These are phyloP conservation scores for Annona squamosa DNA, from an alignment of 164 flowering plant genomes.

Conservation along the genomic window DNA sequence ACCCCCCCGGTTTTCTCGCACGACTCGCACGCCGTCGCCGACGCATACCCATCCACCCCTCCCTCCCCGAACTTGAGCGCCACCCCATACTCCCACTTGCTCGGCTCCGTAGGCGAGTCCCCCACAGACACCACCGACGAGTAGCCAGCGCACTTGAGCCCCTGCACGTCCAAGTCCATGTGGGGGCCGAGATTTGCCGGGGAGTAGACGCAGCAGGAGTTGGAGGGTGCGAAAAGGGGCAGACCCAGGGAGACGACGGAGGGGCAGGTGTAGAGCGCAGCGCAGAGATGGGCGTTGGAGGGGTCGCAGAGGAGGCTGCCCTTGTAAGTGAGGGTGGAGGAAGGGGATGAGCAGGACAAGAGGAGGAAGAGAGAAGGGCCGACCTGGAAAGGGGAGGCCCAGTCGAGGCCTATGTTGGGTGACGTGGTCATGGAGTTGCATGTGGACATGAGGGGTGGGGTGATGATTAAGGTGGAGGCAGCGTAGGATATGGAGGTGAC, in stretches of 20 bases:
- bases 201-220: conserved; percentile 47
- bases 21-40: conserved; percentile 22
- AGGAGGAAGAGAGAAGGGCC: conserved; percentile 41
- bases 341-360: conserved; percentile 31
- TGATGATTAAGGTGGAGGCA: conserved; percentile 34
- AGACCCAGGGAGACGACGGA: conserved; percentile 29
- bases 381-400: conserved; percentile 47
- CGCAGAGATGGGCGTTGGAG: conserved; percentile 30
- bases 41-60: conserved; percentile 17
- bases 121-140: conserved; percentile 34
- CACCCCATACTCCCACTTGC: conserved; percentile 39
- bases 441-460: conserved; percentile 42
- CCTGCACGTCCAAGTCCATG: conserved; percentile 25
- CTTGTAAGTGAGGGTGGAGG: conserved; percentile 29
- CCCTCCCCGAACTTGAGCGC: conserved; percentile 25
- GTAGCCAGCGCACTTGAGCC: conserved; percentile 26
- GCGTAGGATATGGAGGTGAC: conserved; percentile 39
- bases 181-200: conserved; percentile 39
- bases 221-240: conserved; percentile 28
- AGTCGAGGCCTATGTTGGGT: conserved; percentile 47
- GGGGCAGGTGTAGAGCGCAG: conserved; percentile 37
- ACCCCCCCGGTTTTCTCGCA: conserved; percentile 36
- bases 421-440: conserved; percentile 43
- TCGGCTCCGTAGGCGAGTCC: conserved; percentile 36
- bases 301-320: conserved; percentile 34